These are phyloP conservation scores for Apophysomyces ossiformis DNA, from an alignment of 371 early-diverging fungal genomes.

Conservation along the genomic window DNA sequence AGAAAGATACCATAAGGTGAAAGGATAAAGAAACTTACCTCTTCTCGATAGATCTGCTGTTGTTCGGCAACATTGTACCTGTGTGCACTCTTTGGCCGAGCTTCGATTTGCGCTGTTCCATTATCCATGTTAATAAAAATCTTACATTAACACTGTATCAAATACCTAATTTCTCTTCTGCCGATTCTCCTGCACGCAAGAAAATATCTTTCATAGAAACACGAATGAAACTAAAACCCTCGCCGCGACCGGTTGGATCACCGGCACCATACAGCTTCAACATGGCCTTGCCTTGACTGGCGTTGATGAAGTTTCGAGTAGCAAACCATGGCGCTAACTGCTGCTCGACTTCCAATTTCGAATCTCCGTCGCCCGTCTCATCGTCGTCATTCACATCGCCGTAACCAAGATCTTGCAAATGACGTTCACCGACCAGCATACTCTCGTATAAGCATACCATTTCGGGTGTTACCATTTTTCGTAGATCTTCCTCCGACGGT, in stretches of 20 bases:
- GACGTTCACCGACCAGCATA: conserved; percentile 96
- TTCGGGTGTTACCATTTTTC: conserved; percentile 98
- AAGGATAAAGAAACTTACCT: conserved; percentile 47
- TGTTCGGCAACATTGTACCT: conserved; percentile 95
- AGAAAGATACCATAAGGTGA: neutral
- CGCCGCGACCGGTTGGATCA: conserved; percentile 97
- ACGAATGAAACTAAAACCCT: conserved; percentile 98
- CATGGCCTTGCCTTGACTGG: conserved; percentile 92
- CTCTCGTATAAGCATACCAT: conserved; percentile 97
- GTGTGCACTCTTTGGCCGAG: conserved; percentile 84
- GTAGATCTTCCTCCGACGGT: conserved; percentile 93
- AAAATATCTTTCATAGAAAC: conserved; percentile 98
- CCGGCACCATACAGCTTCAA: conserved; percentile 94
- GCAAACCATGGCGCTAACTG: conserved; percentile 97
- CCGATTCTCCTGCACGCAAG: conserved; percentile 85
- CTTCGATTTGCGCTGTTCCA: conserved; percentile 72
- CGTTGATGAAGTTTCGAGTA: conserved; percentile 95
- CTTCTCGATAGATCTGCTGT: conserved; percentile 92
- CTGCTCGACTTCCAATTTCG: conserved; percentile 86
- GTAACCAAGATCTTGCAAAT: conserved; percentile 95
- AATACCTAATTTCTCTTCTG: conserved; percentile 76
- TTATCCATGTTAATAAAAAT: neutral
- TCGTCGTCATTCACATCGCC: conserved; percentile 64
- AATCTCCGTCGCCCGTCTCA: conserved; percentile 73
- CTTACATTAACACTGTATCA: neutral